phyloP scores from a whole-genome alignment of 1,284 basidiomycete species.

The Ustilago shanxiensis region DNA sequence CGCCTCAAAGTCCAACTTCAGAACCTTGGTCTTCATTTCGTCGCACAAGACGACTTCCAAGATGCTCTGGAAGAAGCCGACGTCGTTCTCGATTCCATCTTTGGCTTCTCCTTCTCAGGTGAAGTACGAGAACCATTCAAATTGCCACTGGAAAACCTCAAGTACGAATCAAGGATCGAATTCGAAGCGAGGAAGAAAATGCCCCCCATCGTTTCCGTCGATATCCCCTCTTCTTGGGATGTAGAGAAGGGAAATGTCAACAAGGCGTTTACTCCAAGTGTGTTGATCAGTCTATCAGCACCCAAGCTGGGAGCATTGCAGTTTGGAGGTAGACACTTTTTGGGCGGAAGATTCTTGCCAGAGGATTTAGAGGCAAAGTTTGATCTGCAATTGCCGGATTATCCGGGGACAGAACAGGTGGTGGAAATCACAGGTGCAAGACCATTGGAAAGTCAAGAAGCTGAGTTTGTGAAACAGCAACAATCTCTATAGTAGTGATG shows the following conservation, averaged over 20 bases:
- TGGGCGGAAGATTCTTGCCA: conserved; percentile 93
- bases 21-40: conserved; percentile 81
- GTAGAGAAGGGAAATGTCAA: conserved; percentile 79
- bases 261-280: conserved; percentile 79
- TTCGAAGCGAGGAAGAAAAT: conserved; percentile 55
- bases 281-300: conserved; percentile 89
- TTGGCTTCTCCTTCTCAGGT: conserved; percentile 92
- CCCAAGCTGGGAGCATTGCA: conserved; percentile 86
- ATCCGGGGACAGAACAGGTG: conserved; percentile 61
- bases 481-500: neutral
- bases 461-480: conserved; percentile 1
- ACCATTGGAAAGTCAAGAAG: conserved; percentile 34
- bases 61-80: conserved; percentile 76
- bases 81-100: conserved; percentile 93
- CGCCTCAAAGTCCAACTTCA: conserved; percentile 86
- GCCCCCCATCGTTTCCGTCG: conserved; percentile 74
- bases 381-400: conserved; percentile 57
- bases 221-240: conserved; percentile 96
- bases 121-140: conserved; percentile 88
- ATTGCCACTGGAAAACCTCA: conserved; percentile 78
- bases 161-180: conserved; percentile 61
- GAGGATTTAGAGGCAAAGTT: conserved; percentile 51
- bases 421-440: conserved; percentile 64
- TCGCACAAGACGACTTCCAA: conserved; percentile 73
- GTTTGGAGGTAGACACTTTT: conserved; percentile 85